phyloP scores from a whole-genome alignment of 1,284 basidiomycete genomes.

The Violaceomyces palustris region DNA sequence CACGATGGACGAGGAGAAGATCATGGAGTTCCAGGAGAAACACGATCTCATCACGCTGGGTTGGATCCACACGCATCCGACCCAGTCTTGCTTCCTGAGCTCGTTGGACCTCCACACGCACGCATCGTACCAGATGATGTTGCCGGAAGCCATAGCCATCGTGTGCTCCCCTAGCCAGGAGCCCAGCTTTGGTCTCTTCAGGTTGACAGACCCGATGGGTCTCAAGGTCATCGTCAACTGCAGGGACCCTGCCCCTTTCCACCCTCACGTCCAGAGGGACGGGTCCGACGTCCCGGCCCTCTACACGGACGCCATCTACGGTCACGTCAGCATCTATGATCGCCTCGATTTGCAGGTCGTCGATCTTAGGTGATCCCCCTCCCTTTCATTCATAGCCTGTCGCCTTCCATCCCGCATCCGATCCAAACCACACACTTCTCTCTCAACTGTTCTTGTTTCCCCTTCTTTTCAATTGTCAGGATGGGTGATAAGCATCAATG shows the following conservation, averaged over 20 bases:
- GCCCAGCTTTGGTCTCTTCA: conserved; percentile 78
- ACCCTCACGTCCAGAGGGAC: conserved; percentile 66
- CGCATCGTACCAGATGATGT: conserved; percentile 75
- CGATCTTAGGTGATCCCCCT: no score
- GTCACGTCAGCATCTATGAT: no score
- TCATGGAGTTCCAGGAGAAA: conserved; percentile 70
- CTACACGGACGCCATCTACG: conserved; percentile 19
- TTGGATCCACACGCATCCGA: conserved; percentile 90
- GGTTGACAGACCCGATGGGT: conserved; percentile 76
- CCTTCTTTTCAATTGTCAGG: no score
- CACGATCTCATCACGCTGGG: conserved; percentile 74
- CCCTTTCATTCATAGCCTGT: no score
- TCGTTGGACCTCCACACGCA: conserved; percentile 84
- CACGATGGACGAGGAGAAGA: conserved; percentile 79
- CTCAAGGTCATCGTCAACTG: conserved; percentile 59
- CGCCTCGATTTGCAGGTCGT: no score
- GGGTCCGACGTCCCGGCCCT: conserved; percentile 34
- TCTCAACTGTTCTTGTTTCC: no score
- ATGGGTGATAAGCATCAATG: no score
- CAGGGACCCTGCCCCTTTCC: conserved; percentile 68
- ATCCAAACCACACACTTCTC: no score
- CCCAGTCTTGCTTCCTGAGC: conserved; percentile 74
- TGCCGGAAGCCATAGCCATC: conserved; percentile 83
- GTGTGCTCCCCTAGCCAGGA: conserved; percentile 75
- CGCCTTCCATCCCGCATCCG: no score